Evolutionary conservation across 371 early-diverging fungal species (phyloP).

Genomic region (Encephalitozoon intestinalis): DNA sequence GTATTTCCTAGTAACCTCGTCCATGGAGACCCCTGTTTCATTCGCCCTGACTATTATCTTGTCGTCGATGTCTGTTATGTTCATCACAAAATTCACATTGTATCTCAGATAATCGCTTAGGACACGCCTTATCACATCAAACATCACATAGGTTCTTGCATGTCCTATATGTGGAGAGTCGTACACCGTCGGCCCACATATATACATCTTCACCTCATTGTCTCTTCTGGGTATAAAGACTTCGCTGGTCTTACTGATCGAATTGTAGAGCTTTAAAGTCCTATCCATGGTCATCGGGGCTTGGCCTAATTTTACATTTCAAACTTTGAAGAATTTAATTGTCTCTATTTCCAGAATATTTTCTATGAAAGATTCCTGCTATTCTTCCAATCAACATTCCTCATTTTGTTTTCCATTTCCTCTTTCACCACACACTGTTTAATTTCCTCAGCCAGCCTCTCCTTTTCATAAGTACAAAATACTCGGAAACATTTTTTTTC

Average conservation of each 20-base stretch:
- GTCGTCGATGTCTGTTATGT: conserved; percentile 98
- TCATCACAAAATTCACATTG: conserved; percentile 87
- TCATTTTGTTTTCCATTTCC: background rate
- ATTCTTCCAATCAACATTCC: background rate
- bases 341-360: background rate
- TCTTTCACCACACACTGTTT: background rate
- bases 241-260: conserved; percentile 42
- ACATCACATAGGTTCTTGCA: conserved; percentile 82
- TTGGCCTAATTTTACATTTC: background rate
- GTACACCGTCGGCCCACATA: conserved; percentile 98
- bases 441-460: background rate
- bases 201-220: conserved; percentile 57
- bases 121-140: conserved; percentile 87
- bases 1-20: conserved; percentile 75
- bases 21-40: conserved; percentile 28
- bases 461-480: background rate
- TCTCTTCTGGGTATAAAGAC: conserved; percentile 20
- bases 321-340: background rate
- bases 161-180: conserved; percentile 95
- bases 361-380: background rate
- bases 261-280: conserved; percentile 39
- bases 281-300: background rate
- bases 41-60: conserved; percentile 65
- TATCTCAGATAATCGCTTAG: conserved; percentile 87
- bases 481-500: background rate